Evolutionary conservation across 176 grass and related monocot species (phyloP), one percentile per base, ranked within the genome.

Genomic region (Eragrostis curvula): DNA sequence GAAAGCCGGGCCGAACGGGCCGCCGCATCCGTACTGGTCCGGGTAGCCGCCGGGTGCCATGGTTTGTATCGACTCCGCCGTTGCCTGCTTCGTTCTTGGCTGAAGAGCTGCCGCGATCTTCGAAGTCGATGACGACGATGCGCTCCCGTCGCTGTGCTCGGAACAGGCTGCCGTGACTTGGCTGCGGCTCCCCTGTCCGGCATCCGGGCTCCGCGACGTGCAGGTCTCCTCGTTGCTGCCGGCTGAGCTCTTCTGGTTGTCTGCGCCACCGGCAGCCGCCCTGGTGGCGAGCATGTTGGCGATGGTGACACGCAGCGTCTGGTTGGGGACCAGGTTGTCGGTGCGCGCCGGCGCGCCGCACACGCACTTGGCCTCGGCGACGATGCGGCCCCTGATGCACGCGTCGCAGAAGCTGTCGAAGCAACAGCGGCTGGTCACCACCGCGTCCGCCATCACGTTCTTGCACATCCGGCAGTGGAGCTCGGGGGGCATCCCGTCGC

Each of bases 381-480:
- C 7, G 55, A 82, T 44, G 23, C 46, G 79, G 17, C 14, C 46
- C 57, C 73, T n/a, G 73, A 83, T 72, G 73, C 78, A 87, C 45
- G 9, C 15, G 66, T 46, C 73, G 66, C 72, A 88, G 86, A 83
- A 78, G 47, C 79, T 82, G 56, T 12, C 56, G 66, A 83, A 87
- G 79, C 73, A 87, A 73, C 86, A 87, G 65, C 72, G 69, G 72
- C 65, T 49, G 1, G 65, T 50, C 53, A 87, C 16, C 53, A 70
- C 71, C 5, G 65, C 79, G 32, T 82, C 65, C 3, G 32, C 18
- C 72, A 77, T 87, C 52, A 71, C 79, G 1, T 82, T 70, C 79
- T n/a, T 68, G 79, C 64, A 81, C 1, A 77, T 75, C 64, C 61
- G 75, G 79, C 78, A 77, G 64, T 76, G 72, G 43, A 87, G 78